These are phyloP conservation scores for Hypoxylon trugodes DNA, from an alignment of 495 filamentous ascomycete species.

Conservation along the genomic window DNA sequence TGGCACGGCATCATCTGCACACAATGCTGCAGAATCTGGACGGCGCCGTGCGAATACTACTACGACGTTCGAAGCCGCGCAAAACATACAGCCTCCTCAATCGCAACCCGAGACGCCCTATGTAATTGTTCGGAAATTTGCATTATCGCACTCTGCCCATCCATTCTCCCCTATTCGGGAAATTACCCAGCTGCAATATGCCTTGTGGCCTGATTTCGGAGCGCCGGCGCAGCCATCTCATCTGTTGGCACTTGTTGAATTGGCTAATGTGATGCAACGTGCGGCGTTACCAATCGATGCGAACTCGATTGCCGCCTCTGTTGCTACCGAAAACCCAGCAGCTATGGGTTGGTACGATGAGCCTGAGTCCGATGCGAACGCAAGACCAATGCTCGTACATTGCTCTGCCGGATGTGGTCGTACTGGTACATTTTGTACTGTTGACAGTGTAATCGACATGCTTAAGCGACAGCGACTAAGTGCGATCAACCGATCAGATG, in stretches of 20 bases:
- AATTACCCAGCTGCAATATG: constrained; percentile 94
- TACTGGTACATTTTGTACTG: constrained; percentile 95
- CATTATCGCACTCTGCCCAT: constrained; percentile 74
- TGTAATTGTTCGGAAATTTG: constrained; percentile 87
- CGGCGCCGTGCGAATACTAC: constrained; percentile 43
- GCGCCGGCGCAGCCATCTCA: constrained; percentile 88
- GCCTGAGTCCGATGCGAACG: constrained; percentile 60
- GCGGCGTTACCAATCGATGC: constrained; percentile 50
- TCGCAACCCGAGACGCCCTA: constrained; percentile 67
- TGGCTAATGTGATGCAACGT: constrained; percentile 72
- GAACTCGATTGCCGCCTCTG: constrained; percentile 34
- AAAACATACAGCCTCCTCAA: constrained; percentile 23
- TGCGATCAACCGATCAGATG: constrained; percentile 39
- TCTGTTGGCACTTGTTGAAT: constrained; percentile 84
- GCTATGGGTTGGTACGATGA: constrained; percentile 56
- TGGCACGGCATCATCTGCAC: constrained; percentile 32
- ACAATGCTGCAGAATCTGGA: constrained; percentile 35
- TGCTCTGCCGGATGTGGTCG: constrained; percentile 96
- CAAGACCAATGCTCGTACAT: constrained; percentile 85
- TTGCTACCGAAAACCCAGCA: constrained; percentile 42
- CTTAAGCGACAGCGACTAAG: constrained; percentile 76
- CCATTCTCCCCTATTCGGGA: constrained; percentile 90
- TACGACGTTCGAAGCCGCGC: constrained; percentile 31
- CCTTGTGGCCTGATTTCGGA: constrained; percentile 95
- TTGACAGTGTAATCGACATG: constrained; percentile 94